Percentiles rank a stretch among this genome's conserved stretches.
phyloP scores from a whole-genome alignment of 768 basidiomycete species.

The Candolleomyces efflorescens region DNA sequence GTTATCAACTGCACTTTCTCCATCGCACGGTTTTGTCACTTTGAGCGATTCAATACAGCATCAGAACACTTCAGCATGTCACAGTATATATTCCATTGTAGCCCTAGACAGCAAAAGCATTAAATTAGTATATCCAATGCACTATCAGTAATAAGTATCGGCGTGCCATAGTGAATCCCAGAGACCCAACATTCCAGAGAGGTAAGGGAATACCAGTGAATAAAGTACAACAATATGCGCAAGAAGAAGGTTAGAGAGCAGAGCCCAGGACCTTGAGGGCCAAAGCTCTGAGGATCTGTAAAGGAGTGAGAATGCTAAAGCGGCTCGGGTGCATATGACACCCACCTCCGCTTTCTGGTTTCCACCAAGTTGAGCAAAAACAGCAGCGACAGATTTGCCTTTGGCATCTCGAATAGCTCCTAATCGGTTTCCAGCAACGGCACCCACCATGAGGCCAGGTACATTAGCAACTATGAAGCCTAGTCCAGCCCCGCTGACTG shows the following conservation, averaged over 20 bases:
- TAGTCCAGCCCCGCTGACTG: conserved; percentile 65
- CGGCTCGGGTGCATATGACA: not conserved
- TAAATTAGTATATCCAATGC: too few species aligned
- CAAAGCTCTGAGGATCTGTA: conserved; percentile 73
- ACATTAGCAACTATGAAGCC: conserved; percentile 69
- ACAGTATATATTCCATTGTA: not conserved
- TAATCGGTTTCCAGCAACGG: conserved; percentile 83
- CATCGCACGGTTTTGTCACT: not conserved
- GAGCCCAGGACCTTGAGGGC: conserved; percentile 82
- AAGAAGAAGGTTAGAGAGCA: conserved; percentile 22
- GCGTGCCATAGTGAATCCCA: too few species aligned
- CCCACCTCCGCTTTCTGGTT: conserved; percentile 84
- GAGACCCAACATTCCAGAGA: too few species aligned
- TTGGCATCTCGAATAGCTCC: conserved; percentile 93
- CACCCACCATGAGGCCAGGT: conserved; percentile 83
- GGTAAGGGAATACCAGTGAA: not conserved
- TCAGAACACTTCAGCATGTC: not conserved
- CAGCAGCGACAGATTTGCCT: conserved; percentile 87
- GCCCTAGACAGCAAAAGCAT: too few species aligned
- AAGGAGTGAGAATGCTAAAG: not conserved
- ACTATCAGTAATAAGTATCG: too few species aligned
- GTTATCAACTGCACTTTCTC: too few species aligned
- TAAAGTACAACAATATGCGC: not conserved
- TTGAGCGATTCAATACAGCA: too few species aligned
- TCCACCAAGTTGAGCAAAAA: conserved; percentile 73